Evolutionary conservation across 1,284 basidiomycete species (phyloP).

Genomic region (Schizophyllum amplum): DNA sequence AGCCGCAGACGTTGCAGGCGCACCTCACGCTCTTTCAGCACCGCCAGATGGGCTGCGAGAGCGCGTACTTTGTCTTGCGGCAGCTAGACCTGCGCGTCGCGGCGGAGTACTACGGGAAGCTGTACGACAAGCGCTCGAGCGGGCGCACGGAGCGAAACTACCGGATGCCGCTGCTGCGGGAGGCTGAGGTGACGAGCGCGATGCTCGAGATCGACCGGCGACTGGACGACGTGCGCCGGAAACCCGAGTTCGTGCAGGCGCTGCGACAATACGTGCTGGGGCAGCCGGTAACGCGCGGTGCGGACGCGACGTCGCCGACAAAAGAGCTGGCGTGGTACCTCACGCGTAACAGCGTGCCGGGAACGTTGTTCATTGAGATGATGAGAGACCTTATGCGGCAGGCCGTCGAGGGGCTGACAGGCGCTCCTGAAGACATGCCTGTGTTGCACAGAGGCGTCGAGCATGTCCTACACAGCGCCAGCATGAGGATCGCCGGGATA

Average conservation of each 20-base stretch:
- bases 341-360: slow-evolving; percentile 59
- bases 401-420: slow-evolving; percentile 46
- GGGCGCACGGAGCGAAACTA: slow-evolving; percentile 54
- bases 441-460: slow-evolving; percentile 54
- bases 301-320: slow-evolving; percentile 15
- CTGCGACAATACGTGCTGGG: slow-evolving; percentile 49
- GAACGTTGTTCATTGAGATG: slow-evolving; percentile 50
- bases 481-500: slow-evolving; percentile 57
- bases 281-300: slow-evolving; percentile 20
- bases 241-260: slow-evolving; percentile 35
- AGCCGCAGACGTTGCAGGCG: slow-evolving; percentile 66
- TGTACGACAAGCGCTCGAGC: slow-evolving; percentile 64
- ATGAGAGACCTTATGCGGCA: slow-evolving; percentile 51
- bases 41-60: slow-evolving; percentile 47
- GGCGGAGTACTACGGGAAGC: slow-evolving; percentile 64
- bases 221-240: slow-evolving; percentile 36
- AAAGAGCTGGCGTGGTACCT: slow-evolving; percentile 47
- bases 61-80: slow-evolving; percentile 53
- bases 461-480: slow-evolving; percentile 58
- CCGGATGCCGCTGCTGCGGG: slow-evolving; percentile 58
- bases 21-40: slow-evolving; percentile 68
- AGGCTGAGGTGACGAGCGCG: slow-evolving; percentile 57
- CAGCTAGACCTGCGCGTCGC: slow-evolving; percentile 65
- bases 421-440: slow-evolving; percentile 38
- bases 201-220: slow-evolving; percentile 51